These are phyloP conservation scores for Leonotis leonurus DNA, from an alignment of 257 asterid genomes.

Conservation along the genomic window DNA sequence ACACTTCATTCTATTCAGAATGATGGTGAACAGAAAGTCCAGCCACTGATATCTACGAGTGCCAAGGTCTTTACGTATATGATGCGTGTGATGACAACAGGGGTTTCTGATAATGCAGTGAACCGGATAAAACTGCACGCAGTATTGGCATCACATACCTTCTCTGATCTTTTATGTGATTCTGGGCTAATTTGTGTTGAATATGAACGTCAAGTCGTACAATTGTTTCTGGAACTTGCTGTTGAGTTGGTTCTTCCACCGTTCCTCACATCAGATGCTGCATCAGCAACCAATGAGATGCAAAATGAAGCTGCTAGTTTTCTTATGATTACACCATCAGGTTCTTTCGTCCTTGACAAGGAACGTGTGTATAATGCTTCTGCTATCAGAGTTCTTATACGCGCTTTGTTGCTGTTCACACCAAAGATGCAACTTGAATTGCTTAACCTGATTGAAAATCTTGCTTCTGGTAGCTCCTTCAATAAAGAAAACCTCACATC, in stretches of 20 bases:
- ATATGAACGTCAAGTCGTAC: constrained; percentile 87
- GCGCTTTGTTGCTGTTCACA: constrained; percentile 70
- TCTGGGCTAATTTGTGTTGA: constrained; percentile 86
- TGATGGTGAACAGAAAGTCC: constrained; percentile 45
- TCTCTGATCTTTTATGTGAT: constrained; percentile 81
- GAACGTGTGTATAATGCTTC: constrained; percentile 88
- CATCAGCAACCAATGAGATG: constrained; percentile 27
- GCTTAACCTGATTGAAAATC: constrained; percentile 71
- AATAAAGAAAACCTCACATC: constrained; percentile 95
- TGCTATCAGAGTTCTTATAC: constrained; percentile 81
- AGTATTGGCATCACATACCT: constrained; percentile 67
- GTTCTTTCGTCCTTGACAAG: constrained; percentile 62
- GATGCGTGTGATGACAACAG: constrained; percentile 82
- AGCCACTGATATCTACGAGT: constrained; percentile 28
- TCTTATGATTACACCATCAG: constrained; percentile 56
- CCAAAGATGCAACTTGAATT: constrained; percentile 95
- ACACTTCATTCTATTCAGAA: constrained; percentile 81
- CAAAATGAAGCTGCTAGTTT: constrained; percentile 55
- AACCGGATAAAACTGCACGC: constrained; percentile 74
- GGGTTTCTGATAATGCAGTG: constrained; percentile 71
- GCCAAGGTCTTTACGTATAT: constrained; percentile 73
- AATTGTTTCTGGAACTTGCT: constrained; percentile 84
- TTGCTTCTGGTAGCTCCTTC: constrained; percentile 78
- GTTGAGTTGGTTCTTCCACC: constrained; percentile 91
- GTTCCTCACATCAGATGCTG: constrained; percentile 50